Evolutionary conservation across 163 green algal species (phyloP).

Genomic region (Chloromonas sp.): DNA sequence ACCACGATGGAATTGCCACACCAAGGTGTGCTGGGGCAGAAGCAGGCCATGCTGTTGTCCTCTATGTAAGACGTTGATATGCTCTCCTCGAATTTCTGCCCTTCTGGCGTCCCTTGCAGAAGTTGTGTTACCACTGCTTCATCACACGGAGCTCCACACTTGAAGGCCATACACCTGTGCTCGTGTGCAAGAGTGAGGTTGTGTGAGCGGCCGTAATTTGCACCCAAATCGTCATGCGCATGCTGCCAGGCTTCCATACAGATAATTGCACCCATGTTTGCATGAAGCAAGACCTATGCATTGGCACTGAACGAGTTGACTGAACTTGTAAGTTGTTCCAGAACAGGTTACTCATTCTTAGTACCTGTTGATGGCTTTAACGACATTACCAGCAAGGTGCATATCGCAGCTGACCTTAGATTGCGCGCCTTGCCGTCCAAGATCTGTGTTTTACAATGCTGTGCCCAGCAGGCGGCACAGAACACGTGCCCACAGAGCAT

Average conservation of each 20-base stretch:
- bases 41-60: conserved; percentile 64
- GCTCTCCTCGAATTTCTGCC: conserved; percentile 31
- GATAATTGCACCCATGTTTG: too few relatives aligned
- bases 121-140: conserved; percentile 46
- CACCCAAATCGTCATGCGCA: background rate
- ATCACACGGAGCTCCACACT: conserved; percentile 67
- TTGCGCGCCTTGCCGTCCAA: conserved; percentile 59
- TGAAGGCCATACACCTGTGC: conserved; percentile 62
- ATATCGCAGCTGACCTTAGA: conserved; percentile 24
- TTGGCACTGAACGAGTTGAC: too few relatives aligned
- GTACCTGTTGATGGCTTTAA: too few relatives aligned
- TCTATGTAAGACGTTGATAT: conserved; percentile 60
- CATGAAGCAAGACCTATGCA: too few relatives aligned
- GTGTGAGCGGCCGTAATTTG: background rate
- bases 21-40: conserved; percentile 81
- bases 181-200: background rate
- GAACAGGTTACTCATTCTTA: too few relatives aligned
- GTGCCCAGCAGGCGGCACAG: conserved; percentile 75
- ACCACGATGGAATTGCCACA: conserved; percentile 69
- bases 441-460: conserved; percentile 70
- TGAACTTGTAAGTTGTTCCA: too few relatives aligned
- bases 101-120: conserved; percentile 24
- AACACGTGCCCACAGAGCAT: conserved; percentile 78
- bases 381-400: too few relatives aligned
- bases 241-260: too few relatives aligned